Evolutionary conservation across 148 eudicot species (phyloP).

Genomic region (Selenicereus undatus): DNA sequence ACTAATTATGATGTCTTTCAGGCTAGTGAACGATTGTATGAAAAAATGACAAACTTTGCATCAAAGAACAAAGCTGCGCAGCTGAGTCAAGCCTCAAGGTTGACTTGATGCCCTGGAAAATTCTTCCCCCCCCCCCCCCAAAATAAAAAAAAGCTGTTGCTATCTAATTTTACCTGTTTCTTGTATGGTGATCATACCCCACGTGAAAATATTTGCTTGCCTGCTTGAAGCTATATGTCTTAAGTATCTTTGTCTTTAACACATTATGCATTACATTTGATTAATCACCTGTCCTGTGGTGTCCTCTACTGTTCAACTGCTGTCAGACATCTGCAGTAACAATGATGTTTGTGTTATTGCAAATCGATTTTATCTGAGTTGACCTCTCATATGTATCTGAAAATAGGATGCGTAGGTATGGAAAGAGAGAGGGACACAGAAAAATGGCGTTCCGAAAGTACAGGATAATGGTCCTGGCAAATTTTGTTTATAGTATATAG

Average conservation of each 20-base stretch:
- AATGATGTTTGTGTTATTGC: not conserved
- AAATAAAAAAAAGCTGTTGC: not conserved
- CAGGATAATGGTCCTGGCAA: not conserved
- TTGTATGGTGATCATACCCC: not conserved
- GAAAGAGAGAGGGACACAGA: not conserved
- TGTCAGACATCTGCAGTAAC: not conserved
- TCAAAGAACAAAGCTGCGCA: slow-evolving; percentile 97
- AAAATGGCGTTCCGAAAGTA: not conserved
- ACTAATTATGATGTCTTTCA: slow-evolving; percentile 30
- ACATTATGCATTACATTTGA: not conserved
- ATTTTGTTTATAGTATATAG: not conserved
- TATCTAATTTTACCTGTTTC: not conserved
- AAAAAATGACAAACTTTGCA: slow-evolving; percentile 75
- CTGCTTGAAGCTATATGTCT: not conserved
- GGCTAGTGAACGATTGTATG: slow-evolving; percentile 93
- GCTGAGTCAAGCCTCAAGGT: slow-evolving; percentile 79
- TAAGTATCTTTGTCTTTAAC: not conserved
- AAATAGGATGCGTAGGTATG: not conserved
- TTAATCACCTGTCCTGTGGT: not conserved
- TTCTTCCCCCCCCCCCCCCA: not conserved
- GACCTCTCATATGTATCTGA: not conserved
- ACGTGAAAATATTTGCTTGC: slow-evolving; percentile 1
- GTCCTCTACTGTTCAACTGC: not conserved
- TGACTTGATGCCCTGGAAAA: slow-evolving; percentile 18
- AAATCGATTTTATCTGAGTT: not conserved